Evolutionary conservation across 805 yeast species (phyloP).

Genomic region (Saturnispora gosingensis): DNA sequence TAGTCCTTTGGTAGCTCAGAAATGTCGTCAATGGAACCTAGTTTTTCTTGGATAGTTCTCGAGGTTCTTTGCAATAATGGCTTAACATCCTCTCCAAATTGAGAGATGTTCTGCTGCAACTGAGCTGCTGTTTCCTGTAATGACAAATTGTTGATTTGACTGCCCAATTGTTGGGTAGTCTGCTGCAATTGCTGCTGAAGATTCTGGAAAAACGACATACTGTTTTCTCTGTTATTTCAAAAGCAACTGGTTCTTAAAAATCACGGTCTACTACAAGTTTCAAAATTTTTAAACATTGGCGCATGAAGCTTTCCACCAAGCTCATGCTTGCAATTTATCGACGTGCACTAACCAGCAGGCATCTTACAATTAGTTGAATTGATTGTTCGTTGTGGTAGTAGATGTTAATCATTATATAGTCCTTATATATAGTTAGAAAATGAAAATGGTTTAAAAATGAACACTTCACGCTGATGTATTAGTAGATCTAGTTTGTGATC

Average conservation of each 20-base stretch:
- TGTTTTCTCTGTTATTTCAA: neutral
- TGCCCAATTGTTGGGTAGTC: conserved; percentile 15
- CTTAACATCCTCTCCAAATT: conserved; percentile 29
- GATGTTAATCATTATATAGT: neutral
- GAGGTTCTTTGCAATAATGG: conserved; percentile 55
- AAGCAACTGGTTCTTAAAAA: neutral
- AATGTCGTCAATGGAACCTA: conserved; percentile 54
- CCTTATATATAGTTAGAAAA: neutral
- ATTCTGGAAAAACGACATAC: conserved; percentile 18
- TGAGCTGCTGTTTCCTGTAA: conserved; percentile 29
- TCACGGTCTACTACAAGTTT: neutral
- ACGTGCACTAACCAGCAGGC: neutral
- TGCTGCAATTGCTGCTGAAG: conserved; percentile 18
- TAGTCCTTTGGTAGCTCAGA: conserved; percentile 71
- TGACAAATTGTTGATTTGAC: conserved; percentile 24
- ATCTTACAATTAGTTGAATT: too few species aligned
- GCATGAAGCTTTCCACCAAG: neutral
- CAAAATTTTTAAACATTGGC: neutral
- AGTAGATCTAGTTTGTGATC: neutral
- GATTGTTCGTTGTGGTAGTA: neutral
- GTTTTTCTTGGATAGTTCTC: conserved; percentile 49
- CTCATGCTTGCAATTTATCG: neutral
- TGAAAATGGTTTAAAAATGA: neutral
- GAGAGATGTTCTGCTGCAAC: conserved; percentile 25
- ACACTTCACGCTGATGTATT: neutral